Conservation (phyloP, 495 filamentous ascomycete species). For the Aspergillus hancockii region DNA sequence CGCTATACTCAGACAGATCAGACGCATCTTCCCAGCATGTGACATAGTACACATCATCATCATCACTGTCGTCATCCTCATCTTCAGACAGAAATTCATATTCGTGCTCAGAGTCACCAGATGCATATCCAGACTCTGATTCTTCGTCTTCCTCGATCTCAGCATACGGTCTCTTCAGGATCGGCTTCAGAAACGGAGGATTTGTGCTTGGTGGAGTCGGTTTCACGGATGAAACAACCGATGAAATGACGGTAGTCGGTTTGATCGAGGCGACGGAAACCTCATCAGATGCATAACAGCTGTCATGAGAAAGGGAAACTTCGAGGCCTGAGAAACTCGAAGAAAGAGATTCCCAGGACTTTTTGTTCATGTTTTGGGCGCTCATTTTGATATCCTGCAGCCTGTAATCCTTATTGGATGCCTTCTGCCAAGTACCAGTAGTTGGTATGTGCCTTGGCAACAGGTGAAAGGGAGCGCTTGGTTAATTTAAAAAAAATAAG, state of each 20-base stretch:
- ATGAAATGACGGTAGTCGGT: constrained; percentile 24
- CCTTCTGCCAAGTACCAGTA: neutral
- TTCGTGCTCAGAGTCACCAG: constrained; percentile 39
- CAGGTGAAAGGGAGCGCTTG: neutral
- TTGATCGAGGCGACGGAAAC: constrained; percentile 39
- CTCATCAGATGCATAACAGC: constrained; percentile 50
- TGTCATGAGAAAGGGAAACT: constrained; percentile 47
- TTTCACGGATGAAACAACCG: constrained; percentile 23
- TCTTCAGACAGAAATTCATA: constrained; percentile 30
- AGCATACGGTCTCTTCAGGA: constrained; percentile 40
- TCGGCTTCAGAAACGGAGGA: constrained; percentile 39
- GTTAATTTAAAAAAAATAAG: constrained; percentile 9
- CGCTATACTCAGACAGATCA: constrained; percentile 33
- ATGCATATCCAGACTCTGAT: constrained; percentile 47
- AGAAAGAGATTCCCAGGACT: constrained; percentile 48
- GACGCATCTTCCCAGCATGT: constrained; percentile 38
- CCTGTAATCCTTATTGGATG: constrained; percentile 5
- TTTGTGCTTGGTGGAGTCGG: constrained; percentile 23
- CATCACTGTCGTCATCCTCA: constrained; percentile 31
- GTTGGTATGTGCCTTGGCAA: neutral
- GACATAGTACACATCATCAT: constrained; percentile 37
- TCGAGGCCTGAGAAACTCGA: constrained; percentile 42
- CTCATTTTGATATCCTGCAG: constrained; percentile 26
- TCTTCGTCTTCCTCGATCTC: constrained; percentile 30
- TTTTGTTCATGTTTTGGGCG: constrained; percentile 26